Base-by-base conservation (phyloP, 2,329 filamentous ascomycete genomes). In the Dactylonectria estremocensis region DNA sequence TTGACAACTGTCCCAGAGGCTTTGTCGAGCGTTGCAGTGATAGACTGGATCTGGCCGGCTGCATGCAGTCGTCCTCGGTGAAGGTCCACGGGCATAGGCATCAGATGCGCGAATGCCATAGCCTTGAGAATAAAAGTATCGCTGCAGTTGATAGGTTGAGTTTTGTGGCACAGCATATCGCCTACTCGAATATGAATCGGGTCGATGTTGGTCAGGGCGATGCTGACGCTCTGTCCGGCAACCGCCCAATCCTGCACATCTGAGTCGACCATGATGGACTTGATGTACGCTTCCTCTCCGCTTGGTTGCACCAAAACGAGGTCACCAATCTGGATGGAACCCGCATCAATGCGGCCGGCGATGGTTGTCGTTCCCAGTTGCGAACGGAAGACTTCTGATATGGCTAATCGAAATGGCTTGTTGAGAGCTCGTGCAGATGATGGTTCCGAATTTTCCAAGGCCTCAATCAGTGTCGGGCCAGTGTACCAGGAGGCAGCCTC, bases 141-240 rank as follows among this genome's bases (percentile, higher is more conserved):
- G 66, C 94, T 85, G 66, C 92, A 93, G 28, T 85, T 82, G 37
- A 97, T 91, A 0, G 94, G 92, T 1, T 87, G 82, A 1, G 86
- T 85, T 0, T 90, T 86, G 54, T 89, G 87, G 81, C 95, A 97
- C n/a, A 97, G 82, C 18, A 98, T 92, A 77, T 98, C 95, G 20
- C 96, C 96, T 8, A 93, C 87, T 52, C 90, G 89, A 10, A 99
- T 87, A 75, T 98, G 92, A 16, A 93, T 88, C 0, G 93, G 89
- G 74, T 98, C 95, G 77, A 98, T 94, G 72, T 95, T 92, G 9
- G 90, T 87, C 55, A 99, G 86, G 72, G 97, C 92, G n/a, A 99
- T 83, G 0, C 91, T 92, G 16, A 93, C 90, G 67, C 96, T 97
- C 77, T 98, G 94, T 1, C 95, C 95, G 1, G 95, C 95, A 14